phyloP scores from a whole-genome alignment of 495 filamentous ascomycete genomes.

The Endocarpon pusillum region DNA sequence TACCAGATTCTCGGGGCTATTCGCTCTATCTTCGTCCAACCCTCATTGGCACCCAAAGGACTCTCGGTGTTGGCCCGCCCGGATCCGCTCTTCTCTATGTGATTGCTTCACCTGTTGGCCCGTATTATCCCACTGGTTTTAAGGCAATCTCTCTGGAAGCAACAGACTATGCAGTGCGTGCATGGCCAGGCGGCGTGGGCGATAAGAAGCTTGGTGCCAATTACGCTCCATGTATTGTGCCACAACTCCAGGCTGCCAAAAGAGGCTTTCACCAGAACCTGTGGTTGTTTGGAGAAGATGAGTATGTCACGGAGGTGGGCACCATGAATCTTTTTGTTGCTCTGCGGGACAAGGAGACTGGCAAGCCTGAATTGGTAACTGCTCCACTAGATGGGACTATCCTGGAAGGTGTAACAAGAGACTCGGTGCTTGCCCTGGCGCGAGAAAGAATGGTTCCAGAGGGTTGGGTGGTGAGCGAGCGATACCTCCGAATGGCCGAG shows the following conservation, averaged over 20 bases:
- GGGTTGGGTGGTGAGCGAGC: constrained; percentile 77
- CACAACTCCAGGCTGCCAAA: constrained; percentile 75
- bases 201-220: constrained; percentile 97
- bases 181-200: constrained; percentile 93
- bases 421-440: constrained; percentile 70
- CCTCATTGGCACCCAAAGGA: constrained; percentile 90
- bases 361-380: constrained; percentile 77
- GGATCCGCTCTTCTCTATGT: constrained; percentile 82
- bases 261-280: constrained; percentile 95
- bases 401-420: constrained; percentile 80
- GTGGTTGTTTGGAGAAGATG: constrained; percentile 90
- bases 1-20: constrained; percentile 67
- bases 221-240: constrained; percentile 90
- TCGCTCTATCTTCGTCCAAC: constrained; percentile 89
- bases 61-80: constrained; percentile 78
- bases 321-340: constrained; percentile 96
- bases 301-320: constrained; percentile 88
- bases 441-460: constrained; percentile 64
- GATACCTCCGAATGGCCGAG: constrained; percentile 77
- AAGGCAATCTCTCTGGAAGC: constrained; percentile 89
- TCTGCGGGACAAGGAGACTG: constrained; percentile 61
- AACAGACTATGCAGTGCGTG: constrained; percentile 84
- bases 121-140: constrained; percentile 96
- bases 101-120: constrained; percentile 91
- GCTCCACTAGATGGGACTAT: constrained; percentile 96